Base-by-base conservation (phyloP, 2,329 filamentous ascomycete genomes). In the Colletotrichum sojae region DNA sequence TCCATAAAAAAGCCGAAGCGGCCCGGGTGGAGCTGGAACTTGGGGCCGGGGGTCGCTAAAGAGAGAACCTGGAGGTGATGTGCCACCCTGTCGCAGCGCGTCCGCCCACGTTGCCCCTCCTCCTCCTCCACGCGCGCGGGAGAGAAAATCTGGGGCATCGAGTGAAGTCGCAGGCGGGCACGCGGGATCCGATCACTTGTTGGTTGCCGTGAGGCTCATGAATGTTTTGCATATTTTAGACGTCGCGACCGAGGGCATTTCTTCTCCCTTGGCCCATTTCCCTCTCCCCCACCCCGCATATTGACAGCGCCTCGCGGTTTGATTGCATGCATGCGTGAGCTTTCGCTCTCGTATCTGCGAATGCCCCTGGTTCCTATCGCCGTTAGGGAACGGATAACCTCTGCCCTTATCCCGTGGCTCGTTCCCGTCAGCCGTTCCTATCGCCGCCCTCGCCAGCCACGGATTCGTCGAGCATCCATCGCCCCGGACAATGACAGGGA, bases 181-280 rank as follows among this genome's bases (percentile, higher is more conserved):
- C 43, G 13, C 43, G 43, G 43, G 43, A 46, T 46, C 18, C 8
- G 45, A 13, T 36, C 52, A 12, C 6, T 56, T 20, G 53, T 39
- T 43, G 18, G 20, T 56, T 56, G 53, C 53, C 18, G 16, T 39
- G 15, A 43, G 31, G 18, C 52, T 54, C 18, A 18, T 31, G 16
- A 18, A 56, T 56, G 36, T 56, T 56, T 56, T 56, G 53, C 53
- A 56, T 56, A 56, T 27, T 40, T 43, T 22, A 13, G 18, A 13
- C 31, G 18, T 9, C 15, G 53, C 18, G 18, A 18, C 36, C n/a
- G 31, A 31, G 53, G 40, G 36, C n/a, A 56, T 56, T n/a, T 13
- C 53, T 39, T 10, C 27, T 31, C 27, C 27, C 31, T 10, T 36
- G 31, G 31, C 6, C 31, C 31, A 25, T 25, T 56, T n/a, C 13